Evolutionary conservation across 495 filamentous ascomycete genomes (phyloP).

Genomic region (Aspergillus nanangensis): DNA sequence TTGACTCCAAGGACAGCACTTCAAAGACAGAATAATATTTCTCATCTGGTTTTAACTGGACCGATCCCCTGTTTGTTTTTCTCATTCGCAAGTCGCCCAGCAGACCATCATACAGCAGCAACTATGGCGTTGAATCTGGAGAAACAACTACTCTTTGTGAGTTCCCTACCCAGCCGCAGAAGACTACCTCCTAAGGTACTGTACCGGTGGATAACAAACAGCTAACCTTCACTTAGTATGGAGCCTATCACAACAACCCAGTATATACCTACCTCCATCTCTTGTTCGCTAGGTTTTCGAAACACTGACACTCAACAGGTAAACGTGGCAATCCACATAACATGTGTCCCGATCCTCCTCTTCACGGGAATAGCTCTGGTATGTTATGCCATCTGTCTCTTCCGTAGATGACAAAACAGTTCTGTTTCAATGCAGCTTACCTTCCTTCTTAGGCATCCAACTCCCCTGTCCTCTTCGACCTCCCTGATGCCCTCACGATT

Average conservation of each 20-base stretch:
- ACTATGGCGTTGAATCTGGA: conserved; percentile 73
- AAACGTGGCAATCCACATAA: conserved; percentile 86
- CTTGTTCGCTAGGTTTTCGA: neutral
- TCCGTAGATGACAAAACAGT: neutral
- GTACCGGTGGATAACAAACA: too few species aligned
- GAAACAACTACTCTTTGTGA: conserved; percentile 74
- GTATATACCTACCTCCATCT: conserved; percentile 35
- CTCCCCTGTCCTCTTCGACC: conserved; percentile 62
- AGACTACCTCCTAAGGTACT: too few species aligned
- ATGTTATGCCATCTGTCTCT: conserved; percentile 23
- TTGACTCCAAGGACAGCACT: too few species aligned
- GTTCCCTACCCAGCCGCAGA: too few species aligned
- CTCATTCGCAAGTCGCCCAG: too few species aligned
- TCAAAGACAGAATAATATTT: too few species aligned
- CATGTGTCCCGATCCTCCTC: conserved; percentile 81
- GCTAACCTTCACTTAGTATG: conserved; percentile 61
- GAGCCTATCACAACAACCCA: conserved; percentile 85
- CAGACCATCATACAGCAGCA: conserved; percentile 3
- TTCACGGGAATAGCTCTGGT: conserved; percentile 78
- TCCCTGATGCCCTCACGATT: conserved; percentile 65
- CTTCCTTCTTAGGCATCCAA: conserved; percentile 68
- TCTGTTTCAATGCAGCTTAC: neutral
- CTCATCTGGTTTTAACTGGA: too few species aligned
- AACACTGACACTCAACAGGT: conserved; percentile 36
- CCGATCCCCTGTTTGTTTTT: too few species aligned